phyloP scores from a whole-genome alignment of 805 yeast species.

The Candida vartiovaarae region DNA sequence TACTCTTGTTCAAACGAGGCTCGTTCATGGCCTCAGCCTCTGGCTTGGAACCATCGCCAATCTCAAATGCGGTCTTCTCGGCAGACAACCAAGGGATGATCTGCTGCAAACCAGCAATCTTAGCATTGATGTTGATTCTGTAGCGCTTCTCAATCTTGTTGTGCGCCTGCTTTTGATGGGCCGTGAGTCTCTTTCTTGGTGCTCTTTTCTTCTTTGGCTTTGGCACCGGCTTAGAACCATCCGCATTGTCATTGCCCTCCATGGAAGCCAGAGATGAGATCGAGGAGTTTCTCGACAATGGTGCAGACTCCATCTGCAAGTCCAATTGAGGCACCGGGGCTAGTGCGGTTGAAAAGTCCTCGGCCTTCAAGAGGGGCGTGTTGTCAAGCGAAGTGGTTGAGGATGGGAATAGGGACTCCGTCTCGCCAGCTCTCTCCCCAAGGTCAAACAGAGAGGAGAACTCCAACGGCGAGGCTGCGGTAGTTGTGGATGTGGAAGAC shows the following conservation, averaged over 20 bases:
- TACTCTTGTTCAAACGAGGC: slow-evolving; percentile 53
- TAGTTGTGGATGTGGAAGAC: slow-evolving; percentile 6
- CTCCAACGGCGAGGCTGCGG: slow-evolving; percentile 21
- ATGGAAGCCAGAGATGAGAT: slow-evolving; percentile 10
- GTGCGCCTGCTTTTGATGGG: slow-evolving; percentile 62
- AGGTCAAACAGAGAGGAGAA: slow-evolving; percentile 23
- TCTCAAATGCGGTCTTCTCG: slow-evolving; percentile 57
- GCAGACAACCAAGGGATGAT: slow-evolving; percentile 62
- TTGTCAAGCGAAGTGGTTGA: slow-evolving; percentile 22
- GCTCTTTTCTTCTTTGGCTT: slow-evolving; percentile 38
- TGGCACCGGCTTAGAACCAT: slow-evolving; percentile 4
- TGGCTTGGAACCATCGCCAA: slow-evolving; percentile 20
- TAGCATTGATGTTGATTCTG: slow-evolving; percentile 64
- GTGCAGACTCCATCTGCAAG: not conserved
- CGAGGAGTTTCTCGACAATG: slow-evolving; percentile 9
- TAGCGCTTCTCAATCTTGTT: slow-evolving; percentile 67
- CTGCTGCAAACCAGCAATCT: slow-evolving; percentile 59
- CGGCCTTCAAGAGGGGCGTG: slow-evolving; percentile 25
- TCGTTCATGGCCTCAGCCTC: slow-evolving; percentile 12
- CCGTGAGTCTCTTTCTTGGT: slow-evolving; percentile 48
- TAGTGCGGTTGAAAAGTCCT: slow-evolving; percentile 8
- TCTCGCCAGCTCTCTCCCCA: slow-evolving; percentile 6
- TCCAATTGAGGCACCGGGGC: slow-evolving; percentile 8
- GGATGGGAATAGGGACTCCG: slow-evolving; percentile 19
- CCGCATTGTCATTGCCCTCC: slow-evolving; percentile 3